Base-by-base conservation (phyloP, 2,329 filamentous ascomycete species). In the Neocatenulostroma microsporum region DNA sequence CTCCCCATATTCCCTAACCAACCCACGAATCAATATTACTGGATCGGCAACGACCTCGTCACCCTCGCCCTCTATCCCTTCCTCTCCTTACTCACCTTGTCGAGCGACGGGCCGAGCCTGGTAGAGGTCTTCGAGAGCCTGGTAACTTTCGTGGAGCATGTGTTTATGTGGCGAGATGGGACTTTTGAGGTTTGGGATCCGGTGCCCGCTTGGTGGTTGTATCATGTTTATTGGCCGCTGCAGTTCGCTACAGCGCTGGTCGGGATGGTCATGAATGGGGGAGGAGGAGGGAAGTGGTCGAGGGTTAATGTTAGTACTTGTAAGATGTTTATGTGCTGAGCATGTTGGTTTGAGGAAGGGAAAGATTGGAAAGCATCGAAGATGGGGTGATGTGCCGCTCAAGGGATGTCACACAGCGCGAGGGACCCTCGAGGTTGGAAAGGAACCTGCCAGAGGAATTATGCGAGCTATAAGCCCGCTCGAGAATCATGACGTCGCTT, bases 221-320 rank as follows among this genome's bases (percentile, higher is more conserved):
- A 73, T 46, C 69, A 72, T 50, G 56, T 71, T 7, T 73, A 70
- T 46, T 74, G 70, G 70, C 70, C 69, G 1, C 47, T 55, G 34
- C 62, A 64, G 40, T 78, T 84, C 48, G 30, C 67, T 5, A 52
- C 50, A 37, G 64, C 60, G 33, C 61, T 72, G 23, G 23, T 8
- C 8, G 23, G 23, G 9, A 9, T 24, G 23, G 23, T 24, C 9
- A n/a, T 8, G 23, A n/a, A 24, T 8, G 23, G 8, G 23, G 8
- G 8, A n/a, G 23, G 23, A 8, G 67, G 73, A 1, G 64, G 52
- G 43, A 64, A 62, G 39, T 84, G 80, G 80, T 78, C 72, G 43
- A 65, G 78, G 42, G 55, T 81, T 24, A 84, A 84, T 56, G 76
- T 83, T 3, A 81, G 78, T 49, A 84, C 80, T 10, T 69, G 66